Evolutionary conservation across 2,329 filamentous ascomycete genomes (phyloP), one percentile per base, ranked within the genome.

Genomic region (Hypocrella siamensis): DNA sequence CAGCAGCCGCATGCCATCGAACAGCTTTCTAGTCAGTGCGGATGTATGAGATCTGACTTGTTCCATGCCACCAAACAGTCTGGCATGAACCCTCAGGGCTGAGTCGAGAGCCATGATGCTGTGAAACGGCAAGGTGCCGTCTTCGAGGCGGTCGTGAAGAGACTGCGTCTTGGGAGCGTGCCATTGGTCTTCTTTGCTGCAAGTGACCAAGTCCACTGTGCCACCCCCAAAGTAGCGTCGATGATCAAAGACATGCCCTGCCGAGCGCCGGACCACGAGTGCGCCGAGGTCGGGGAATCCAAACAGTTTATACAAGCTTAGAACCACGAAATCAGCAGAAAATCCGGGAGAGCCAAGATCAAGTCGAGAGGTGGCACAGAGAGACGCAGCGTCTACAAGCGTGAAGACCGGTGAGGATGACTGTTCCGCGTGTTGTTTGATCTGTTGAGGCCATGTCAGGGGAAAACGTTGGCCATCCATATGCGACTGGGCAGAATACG

Each of bases 291-390:
- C 83, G 0, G 88, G 88, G 41, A 94, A 94, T 2, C 90, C 88
- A 51, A 96, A 96, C n/a, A 94, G 86, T 52, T 96, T 98, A 59
- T 94, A 92, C 40, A 96, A 75, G 52, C 86, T 94, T 26, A 96
- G 47, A 0, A 83, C 79, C 0, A 73, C 78, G 42, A 96, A 96
- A 50, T 96, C 88, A 1, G 88, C 81, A 0, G 79, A 74, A 1
- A 56, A 48, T 0, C 61, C 57, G 0, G 64, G 43, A 41, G 80
- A 57, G 34, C 70, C 62, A 3, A 96, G 58, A 46, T 92, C 70
- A 6, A 96, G 60, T 1, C 72, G 73, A 4, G 80, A 73, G 1
- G 86, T 93, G 6, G 84, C 76, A 8, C 75, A 78, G 9, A 83
- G 63, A 0, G 84, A 80, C 5, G 90, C 85, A 8, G 83, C 86